Evolutionary conservation across 192 early-diverging fungal species (phyloP).

Genomic region (Coemansia sp.): DNA sequence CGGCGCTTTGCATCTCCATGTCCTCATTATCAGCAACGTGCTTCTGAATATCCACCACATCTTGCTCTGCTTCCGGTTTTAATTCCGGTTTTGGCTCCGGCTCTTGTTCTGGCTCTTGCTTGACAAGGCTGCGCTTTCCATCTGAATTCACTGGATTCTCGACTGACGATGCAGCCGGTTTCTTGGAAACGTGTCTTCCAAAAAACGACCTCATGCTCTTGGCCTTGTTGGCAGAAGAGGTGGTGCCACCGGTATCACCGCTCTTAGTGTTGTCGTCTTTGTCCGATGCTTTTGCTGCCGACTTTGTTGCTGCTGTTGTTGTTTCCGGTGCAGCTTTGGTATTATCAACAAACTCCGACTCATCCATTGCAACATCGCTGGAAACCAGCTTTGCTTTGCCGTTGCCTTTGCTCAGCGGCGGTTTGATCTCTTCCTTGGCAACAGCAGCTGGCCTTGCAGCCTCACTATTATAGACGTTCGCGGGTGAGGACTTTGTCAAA

Average conservation of each 20-base stretch:
- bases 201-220: constrained; percentile 41
- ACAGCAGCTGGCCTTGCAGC: not conserved
- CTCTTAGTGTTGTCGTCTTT: not conserved
- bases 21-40: constrained; percentile 13
- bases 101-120: not conserved
- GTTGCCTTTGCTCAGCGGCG: not conserved
- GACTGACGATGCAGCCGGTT: constrained; percentile 2
- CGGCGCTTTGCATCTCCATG: constrained; percentile 24
- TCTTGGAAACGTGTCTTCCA: constrained; percentile 20
- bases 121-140: not conserved
- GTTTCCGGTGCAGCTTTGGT: not conserved
- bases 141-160: not conserved
- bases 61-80: not conserved
- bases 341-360: not conserved
- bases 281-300: not conserved
- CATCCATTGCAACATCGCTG: constrained; percentile 1
- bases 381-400: not conserved
- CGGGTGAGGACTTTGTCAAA: not conserved
- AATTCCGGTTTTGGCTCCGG: not conserved
- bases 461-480: not conserved
- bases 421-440: not conserved
- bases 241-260: not conserved
- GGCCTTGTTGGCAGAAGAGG: not conserved
- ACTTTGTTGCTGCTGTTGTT: not conserved
- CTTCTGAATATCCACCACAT: not conserved